Percentiles rank a stretch among this genome's conserved stretches.
Evolutionary conservation across 345 rosid genomes (phyloP).

Genomic region (Hibiscus syriacus): DNA sequence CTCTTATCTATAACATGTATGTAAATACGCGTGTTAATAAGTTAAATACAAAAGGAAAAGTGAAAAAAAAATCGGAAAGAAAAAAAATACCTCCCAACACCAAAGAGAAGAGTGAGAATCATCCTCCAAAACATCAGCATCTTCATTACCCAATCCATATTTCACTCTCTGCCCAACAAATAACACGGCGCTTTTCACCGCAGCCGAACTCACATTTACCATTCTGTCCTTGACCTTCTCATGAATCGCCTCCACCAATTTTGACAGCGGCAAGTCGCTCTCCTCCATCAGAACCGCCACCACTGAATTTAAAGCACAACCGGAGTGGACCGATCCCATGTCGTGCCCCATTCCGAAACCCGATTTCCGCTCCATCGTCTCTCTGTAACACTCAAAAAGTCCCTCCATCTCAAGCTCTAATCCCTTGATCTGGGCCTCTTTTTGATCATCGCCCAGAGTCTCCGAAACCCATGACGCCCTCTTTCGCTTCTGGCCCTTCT

Average conservation of each 20-base stretch:
- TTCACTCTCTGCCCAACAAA: slow-evolving; percentile 66
- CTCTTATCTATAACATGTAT: slow-evolving; percentile 50
- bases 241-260: slow-evolving; percentile 48
- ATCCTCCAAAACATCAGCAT: slow-evolving; percentile 90
- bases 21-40: neutral
- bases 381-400: slow-evolving; percentile 46
- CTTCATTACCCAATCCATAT: slow-evolving; percentile 60
- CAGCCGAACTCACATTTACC: slow-evolving; percentile 25
- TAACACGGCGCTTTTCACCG: slow-evolving; percentile 58
- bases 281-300: slow-evolving; percentile 76
- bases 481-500: slow-evolving; percentile 54
- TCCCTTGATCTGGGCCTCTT: slow-evolving; percentile 32
- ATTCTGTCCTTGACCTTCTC: slow-evolving; percentile 28
- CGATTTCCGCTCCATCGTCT: slow-evolving; percentile 27
- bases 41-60: neutral
- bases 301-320: slow-evolving; percentile 32
- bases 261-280: slow-evolving; percentile 51
- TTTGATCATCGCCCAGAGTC: slow-evolving; percentile 28
- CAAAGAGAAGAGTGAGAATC: slow-evolving; percentile 51
- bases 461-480: slow-evolving; percentile 23
- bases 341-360: slow-evolving; percentile 25
- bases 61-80: neutral
- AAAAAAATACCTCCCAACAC: slow-evolving; percentile 86
- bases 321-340: slow-evolving; percentile 16
- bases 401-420: slow-evolving; percentile 39